Base-by-base conservation (phyloP, 331 rosid species). In the Prunus yedoensis region DNA sequence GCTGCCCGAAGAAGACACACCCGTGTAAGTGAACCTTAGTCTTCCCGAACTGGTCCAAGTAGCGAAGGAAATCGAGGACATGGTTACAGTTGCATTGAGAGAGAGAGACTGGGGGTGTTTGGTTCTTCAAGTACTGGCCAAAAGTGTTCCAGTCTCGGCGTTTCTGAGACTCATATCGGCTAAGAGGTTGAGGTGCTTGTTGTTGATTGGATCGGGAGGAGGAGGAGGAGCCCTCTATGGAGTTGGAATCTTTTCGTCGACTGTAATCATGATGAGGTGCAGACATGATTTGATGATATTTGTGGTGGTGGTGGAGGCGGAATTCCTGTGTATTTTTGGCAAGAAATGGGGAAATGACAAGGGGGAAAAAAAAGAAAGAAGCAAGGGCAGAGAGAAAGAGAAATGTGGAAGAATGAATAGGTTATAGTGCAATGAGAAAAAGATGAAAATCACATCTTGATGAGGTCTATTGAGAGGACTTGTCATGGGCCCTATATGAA, bases 61-160 rank as follows among this genome's bases (percentile, higher is more conserved):
- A 93, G 8, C 97, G 89, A 3, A 93, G 97, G 83, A 93, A 93
- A 12, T 91, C 98, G 0, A 93, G 83, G 5, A 93, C 96, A 38
- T 93, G 97, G 87, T 84, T 91, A 84, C 82, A 88, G 85, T 85
- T 91, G 84, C 98, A 93, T 69, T 88, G 89, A 0, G 93, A 82
- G 28, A 93, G 74, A 0, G 93, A 71, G 23, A 93, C 91, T 0
- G 97, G 87, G 0, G 97, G 97, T 15, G 87, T 70, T 53, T 88
- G 95, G 56, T 89, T 93, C 80, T 82, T 91, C 49, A 93, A 46
- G 85, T 93, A 93, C 62, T 90, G 97, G 0, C 97, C 94, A 1
- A 90, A 93, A 3, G 97, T 89, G 88, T 93, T 93, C 97, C 97
- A 93, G 78, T 93, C 97, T 14, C 97, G 83, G 64, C 92, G 79